These are phyloP conservation scores for barrel medic (Medicago truncatula) DNA, from an alignment of 306 rosid species.

Conservation along the genomic window MtrunA17r5.0-ANR NC_053045.1:33154501-33155000, in stretches of 20 bases:
- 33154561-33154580: background rate
- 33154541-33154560: background rate
- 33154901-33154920: background rate
- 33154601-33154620: background rate
- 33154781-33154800: background rate
- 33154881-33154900: background rate
- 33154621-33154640: background rate
- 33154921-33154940: slow-evolving; percentile 54
- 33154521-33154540: background rate
- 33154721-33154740: background rate
- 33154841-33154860: background rate
- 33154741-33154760: background rate
- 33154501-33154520: background rate
- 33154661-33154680: background rate
- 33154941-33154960: slow-evolving; percentile 46
- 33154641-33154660: background rate
- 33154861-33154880: background rate
- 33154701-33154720: background rate
- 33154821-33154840: no score
- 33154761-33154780: slow-evolving; percentile 3
- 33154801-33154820: background rate
- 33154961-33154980: slow-evolving; percentile 13
- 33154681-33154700: background rate
- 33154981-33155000: slow-evolving; percentile 15
- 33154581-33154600: background rate